These are phyloP conservation scores for Gossypium gossypioides DNA, from an alignment of 441 rosid species.

Conservation along the genomic window DNA sequence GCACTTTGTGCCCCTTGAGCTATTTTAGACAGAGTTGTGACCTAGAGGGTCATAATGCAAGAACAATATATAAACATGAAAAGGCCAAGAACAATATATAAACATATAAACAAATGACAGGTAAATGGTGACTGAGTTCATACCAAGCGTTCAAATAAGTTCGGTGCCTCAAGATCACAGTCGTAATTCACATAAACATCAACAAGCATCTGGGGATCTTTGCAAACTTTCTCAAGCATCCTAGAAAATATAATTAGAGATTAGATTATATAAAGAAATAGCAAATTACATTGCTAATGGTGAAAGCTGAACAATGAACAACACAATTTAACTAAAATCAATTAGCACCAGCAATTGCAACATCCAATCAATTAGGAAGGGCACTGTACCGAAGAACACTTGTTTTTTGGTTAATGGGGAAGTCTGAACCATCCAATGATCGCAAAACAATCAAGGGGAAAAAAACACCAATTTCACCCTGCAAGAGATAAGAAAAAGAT, in stretches of 20 bases:
- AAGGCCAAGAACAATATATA: conserved; percentile 6
- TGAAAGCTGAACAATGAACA: conserved; percentile 7
- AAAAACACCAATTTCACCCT: conserved; percentile 98
- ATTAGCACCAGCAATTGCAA: conserved; percentile 16
- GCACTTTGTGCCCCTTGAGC: conserved; percentile 87
- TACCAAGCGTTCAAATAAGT: conserved; percentile 99
- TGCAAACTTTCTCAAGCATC: conserved; percentile 94
- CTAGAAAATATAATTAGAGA: conserved; percentile 28
- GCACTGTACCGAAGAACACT: conserved; percentile 76
- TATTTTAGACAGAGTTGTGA: conserved; percentile 75
- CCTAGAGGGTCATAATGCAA: conserved; percentile 41
- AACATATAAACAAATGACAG: conserved; percentile 3
- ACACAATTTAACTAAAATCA: conserved; percentile 15
- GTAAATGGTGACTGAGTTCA: conserved; percentile 13
- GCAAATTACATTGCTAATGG: conserved; percentile 1
- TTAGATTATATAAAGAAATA: conserved; percentile 1
- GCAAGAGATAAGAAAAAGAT: conserved; percentile 21
- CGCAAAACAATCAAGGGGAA: conserved; percentile 92
- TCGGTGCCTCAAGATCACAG: conserved; percentile 97
- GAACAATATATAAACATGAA: conserved; percentile 8
- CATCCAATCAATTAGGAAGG: conserved; percentile 20
- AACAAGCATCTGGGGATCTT: conserved; percentile 97
- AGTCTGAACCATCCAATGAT: conserved; percentile 76
- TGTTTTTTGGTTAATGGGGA: conserved; percentile 66
- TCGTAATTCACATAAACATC: conserved; percentile 97